phyloP scores from a whole-genome alignment of 2,329 filamentous ascomycete genomes.

The Lachnellula subtilissima region DNA sequence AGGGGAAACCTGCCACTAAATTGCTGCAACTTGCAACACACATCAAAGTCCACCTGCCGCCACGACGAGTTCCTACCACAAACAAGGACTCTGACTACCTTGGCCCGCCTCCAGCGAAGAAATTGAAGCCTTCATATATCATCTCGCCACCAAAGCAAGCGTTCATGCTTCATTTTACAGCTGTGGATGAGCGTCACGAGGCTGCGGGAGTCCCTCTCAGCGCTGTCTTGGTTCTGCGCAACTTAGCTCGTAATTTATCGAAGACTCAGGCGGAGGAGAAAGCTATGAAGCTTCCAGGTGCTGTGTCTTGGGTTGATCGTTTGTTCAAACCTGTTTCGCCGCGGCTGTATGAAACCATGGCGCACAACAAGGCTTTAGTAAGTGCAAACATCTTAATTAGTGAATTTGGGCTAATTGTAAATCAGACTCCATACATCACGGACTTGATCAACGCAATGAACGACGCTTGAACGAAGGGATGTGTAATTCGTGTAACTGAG shows the following conservation, averaged over 20 bases:
- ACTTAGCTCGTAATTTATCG: slow-evolving; percentile 64
- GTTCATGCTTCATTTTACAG: slow-evolving; percentile 52
- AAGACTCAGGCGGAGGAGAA: slow-evolving; percentile 57
- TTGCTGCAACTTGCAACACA: slow-evolving; percentile 28
- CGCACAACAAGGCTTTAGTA: slow-evolving; percentile 61
- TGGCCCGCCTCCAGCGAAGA: slow-evolving; percentile 23
- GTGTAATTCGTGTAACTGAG: neutral
- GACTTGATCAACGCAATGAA: slow-evolving; percentile 16
- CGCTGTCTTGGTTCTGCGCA: slow-evolving; percentile 71
- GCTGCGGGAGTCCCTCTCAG: slow-evolving; percentile 76
- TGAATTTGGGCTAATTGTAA: neutral
- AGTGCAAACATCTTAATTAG: slow-evolving; percentile 18
- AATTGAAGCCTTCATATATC: slow-evolving; percentile 28
- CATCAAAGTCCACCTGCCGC: slow-evolving; percentile 31
- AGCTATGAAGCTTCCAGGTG: slow-evolving; percentile 45
- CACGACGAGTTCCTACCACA: slow-evolving; percentile 2
- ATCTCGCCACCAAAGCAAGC: slow-evolving; percentile 47
- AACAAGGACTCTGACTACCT: slow-evolving; percentile 11
- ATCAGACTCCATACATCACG: slow-evolving; percentile 16
- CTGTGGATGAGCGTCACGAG: slow-evolving; percentile 51
- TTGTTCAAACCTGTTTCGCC: slow-evolving; percentile 63
- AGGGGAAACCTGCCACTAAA: slow-evolving; percentile 32
- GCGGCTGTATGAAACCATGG: slow-evolving; percentile 63
- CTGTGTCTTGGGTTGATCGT: slow-evolving; percentile 59
- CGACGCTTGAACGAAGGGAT: slow-evolving; percentile 4